Evolutionary conservation across 371 early-diverging fungal species (phyloP).

Genomic region (Syncephalastrum sp.): DNA sequence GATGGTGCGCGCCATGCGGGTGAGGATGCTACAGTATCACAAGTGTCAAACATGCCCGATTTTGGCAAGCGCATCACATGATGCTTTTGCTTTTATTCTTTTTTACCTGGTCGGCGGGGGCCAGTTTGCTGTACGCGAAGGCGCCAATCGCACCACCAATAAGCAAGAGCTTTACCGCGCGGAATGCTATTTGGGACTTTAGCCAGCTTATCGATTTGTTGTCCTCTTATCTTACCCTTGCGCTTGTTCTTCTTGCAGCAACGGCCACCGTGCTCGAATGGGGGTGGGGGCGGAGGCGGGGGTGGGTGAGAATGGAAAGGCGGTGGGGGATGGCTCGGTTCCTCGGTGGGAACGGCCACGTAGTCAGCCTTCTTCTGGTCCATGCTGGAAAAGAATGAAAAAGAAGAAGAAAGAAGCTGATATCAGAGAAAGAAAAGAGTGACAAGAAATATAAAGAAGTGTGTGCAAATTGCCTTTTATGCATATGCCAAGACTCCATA

Average conservation of each 20-base stretch:
- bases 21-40: too few relatives aligned
- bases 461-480: neutral
- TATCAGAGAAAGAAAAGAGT: slow-evolving; percentile 3
- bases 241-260: neutral
- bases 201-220: neutral
- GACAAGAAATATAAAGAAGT: slow-evolving; percentile 4
- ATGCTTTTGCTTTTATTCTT: too few relatives aligned
- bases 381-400: slow-evolving; percentile 8
- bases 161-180: neutral
- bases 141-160: neutral
- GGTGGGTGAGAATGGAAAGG: neutral
- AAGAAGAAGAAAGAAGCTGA: slow-evolving; percentile 5
- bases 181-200: neutral
- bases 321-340: slow-evolving; percentile 1
- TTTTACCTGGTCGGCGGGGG: too few relatives aligned
- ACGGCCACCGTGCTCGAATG: neutral
- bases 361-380: slow-evolving; percentile 18
- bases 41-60: too few relatives aligned
- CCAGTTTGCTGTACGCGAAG: too few relatives aligned
- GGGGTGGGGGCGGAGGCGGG: neutral
- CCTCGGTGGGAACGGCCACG: slow-evolving; percentile 14
- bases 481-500: slow-evolving; percentile 7
- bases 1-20: too few relatives aligned
- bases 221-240: neutral
- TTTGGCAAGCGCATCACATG: too few relatives aligned